Conservation (phyloP, 768 basidiomycete genomes). For the Heimioporus sp. region DNA sequence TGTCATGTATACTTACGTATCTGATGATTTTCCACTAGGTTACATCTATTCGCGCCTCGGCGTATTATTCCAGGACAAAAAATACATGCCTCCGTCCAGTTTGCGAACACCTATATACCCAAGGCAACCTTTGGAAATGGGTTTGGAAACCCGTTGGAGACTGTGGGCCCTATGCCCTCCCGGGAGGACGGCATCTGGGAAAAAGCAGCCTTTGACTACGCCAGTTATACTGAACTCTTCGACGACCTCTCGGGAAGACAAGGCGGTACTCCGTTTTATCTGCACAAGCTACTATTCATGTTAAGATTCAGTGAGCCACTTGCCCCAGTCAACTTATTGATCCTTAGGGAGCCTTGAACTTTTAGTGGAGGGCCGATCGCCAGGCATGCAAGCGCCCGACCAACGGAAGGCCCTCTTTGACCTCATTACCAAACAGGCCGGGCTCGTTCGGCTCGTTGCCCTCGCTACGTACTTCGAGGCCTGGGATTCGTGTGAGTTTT, state of each 20-base stretch:
- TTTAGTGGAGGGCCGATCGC: constrained; percentile 7
- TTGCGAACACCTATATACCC: constrained; percentile 16
- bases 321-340: neutral
- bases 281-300: constrained; percentile 18
- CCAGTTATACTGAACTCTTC: constrained; percentile 7
- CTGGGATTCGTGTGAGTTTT: constrained; percentile 6
- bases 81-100: constrained; percentile 20
- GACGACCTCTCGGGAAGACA: constrained; percentile 8
- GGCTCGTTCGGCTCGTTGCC: constrained; percentile 10
- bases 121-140: constrained; percentile 16
- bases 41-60: constrained; percentile 13
- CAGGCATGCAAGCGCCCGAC: neutral
- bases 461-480: constrained; percentile 16
- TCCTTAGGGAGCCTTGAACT: neutral
- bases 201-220: constrained; percentile 12
- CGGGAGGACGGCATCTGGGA: constrained; percentile 12
- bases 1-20: neutral
- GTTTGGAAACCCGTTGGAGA: constrained; percentile 10
- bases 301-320: constrained; percentile 15
- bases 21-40: constrained; percentile 2
- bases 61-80: constrained; percentile 19
- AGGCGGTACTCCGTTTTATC: constrained; percentile 9
- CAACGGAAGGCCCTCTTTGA: constrained; percentile 5
- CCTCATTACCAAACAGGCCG: constrained; percentile 2
- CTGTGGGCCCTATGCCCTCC: constrained; percentile 4